phyloP scores from a whole-genome alignment of 2,329 filamentous ascomycete species.

The Cytospora mali region DNA sequence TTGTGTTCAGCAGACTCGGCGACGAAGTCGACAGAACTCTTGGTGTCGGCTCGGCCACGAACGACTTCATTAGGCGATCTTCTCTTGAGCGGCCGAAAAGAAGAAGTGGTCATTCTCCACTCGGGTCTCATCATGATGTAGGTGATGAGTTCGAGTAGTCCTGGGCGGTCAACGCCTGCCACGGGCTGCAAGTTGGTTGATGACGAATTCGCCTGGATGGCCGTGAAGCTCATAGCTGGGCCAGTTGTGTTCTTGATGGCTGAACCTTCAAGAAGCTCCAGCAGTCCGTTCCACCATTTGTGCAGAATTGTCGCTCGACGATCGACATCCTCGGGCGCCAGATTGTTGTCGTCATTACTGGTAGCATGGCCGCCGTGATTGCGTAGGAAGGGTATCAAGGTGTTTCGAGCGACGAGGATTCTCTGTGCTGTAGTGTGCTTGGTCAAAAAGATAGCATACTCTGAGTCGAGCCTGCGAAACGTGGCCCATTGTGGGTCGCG shows the following conservation, averaged over 20 bases:
- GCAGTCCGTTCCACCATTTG: slow-evolving; percentile 84
- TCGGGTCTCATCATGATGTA: slow-evolving; percentile 87
- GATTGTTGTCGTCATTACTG: slow-evolving; percentile 49
- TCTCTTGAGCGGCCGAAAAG: slow-evolving; percentile 64
- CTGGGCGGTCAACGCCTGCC: slow-evolving; percentile 79
- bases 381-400: slow-evolving; percentile 76
- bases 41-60: slow-evolving; percentile 55
- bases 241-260: slow-evolving; percentile 32
- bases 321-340: slow-evolving; percentile 82
- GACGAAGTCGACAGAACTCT: slow-evolving; percentile 66
- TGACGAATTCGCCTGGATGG: slow-evolving; percentile 29
- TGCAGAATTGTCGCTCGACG: slow-evolving; percentile 77
- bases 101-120: slow-evolving; percentile 76
- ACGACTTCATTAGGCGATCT: slow-evolving; percentile 53
- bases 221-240: slow-evolving; percentile 28
- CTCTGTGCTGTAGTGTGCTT: slow-evolving; percentile 72
- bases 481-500: slow-evolving; percentile 58
- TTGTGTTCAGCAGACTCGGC: slow-evolving; percentile 80
- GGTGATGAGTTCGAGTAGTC: slow-evolving; percentile 75
- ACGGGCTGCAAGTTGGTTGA: slow-evolving; percentile 68
- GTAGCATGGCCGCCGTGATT: slow-evolving; percentile 70
- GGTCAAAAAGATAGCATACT: slow-evolving; percentile 61
- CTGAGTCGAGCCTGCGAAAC: slow-evolving; percentile 58
- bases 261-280: slow-evolving; percentile 79
- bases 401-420: slow-evolving; percentile 71